Conservation (phyloP, 345 rosid species). For the Populus davidiana region DNA sequence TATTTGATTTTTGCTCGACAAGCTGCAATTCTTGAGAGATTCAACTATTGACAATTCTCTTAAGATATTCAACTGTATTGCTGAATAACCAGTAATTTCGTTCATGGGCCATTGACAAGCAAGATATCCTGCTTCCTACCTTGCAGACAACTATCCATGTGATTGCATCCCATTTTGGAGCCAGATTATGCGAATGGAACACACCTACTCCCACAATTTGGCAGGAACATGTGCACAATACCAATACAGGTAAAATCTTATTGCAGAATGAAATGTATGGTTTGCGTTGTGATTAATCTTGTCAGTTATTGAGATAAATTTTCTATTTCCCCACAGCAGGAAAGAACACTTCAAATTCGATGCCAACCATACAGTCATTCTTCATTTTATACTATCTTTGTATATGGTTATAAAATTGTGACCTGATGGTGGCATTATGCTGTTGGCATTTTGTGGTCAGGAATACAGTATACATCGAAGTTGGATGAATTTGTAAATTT, state of each 20-base stretch:
- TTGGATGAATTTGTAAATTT: constrained; percentile 85
- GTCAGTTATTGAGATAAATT: background rate
- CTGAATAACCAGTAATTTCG: background rate
- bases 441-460: constrained; percentile 34
- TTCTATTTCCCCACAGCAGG: background rate
- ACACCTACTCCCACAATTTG: constrained; percentile 92
- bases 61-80: background rate
- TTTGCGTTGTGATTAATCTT: background rate
- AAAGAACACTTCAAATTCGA: background rate
- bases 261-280: background rate
- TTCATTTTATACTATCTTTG: background rate
- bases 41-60: background rate
- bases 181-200: constrained; percentile 77
- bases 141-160: constrained; percentile 60
- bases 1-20: background rate
- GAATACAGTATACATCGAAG: constrained; percentile 72
- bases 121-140: background rate
- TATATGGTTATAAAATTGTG: background rate
- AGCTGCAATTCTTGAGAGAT: too few species aligned
- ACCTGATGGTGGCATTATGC: constrained; percentile 5
- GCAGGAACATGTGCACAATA: constrained; percentile 77
- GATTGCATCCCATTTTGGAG: constrained; percentile 74
- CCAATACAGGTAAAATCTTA: constrained; percentile 51
- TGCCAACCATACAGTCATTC: background rate
- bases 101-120: background rate